Evolutionary conservation across 371 early-diverging fungal species (phyloP).

Genomic region (Lichtheimia ramosa): DNA sequence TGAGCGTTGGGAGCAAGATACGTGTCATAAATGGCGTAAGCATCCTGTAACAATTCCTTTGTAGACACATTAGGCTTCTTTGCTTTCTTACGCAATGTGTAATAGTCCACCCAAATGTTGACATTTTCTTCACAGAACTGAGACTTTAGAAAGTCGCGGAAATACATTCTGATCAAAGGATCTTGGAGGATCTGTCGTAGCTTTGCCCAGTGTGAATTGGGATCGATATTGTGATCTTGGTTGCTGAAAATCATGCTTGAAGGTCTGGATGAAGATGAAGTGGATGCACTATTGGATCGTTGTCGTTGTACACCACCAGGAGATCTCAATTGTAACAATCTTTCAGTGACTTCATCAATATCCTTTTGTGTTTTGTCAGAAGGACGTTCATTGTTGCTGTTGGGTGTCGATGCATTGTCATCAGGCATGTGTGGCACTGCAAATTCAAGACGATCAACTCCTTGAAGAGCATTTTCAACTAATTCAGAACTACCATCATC

Average conservation of each 20-base stretch:
- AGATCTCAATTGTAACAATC: slow-evolving; percentile 14
- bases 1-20: slow-evolving; percentile 56
- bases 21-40: slow-evolving; percentile 57
- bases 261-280: slow-evolving; percentile 9
- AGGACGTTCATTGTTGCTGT: neutral
- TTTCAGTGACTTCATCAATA: slow-evolving; percentile 15
- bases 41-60: slow-evolving; percentile 54
- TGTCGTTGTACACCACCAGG: neutral
- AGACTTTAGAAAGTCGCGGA: slow-evolving; percentile 60
- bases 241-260: slow-evolving; percentile 7
- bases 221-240: slow-evolving; percentile 1
- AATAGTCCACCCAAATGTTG: slow-evolving; percentile 56
- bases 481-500: slow-evolving; percentile 2
- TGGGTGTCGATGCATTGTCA: no score
- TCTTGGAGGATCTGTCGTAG: slow-evolving; percentile 64
- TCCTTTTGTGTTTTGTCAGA: slow-evolving; percentile 3
- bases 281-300: neutral
- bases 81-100: slow-evolving; percentile 27
- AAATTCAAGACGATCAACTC: neutral
- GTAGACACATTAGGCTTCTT: slow-evolving; percentile 17
- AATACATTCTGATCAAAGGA: slow-evolving; percentile 52
- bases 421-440: neutral
- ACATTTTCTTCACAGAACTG: slow-evolving; percentile 64
- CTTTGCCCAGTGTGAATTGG: slow-evolving; percentile 8
- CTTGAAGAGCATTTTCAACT: neutral